Base-by-base conservation (phyloP, 148 eudicot genomes). In the Spergularia marina region DNA sequence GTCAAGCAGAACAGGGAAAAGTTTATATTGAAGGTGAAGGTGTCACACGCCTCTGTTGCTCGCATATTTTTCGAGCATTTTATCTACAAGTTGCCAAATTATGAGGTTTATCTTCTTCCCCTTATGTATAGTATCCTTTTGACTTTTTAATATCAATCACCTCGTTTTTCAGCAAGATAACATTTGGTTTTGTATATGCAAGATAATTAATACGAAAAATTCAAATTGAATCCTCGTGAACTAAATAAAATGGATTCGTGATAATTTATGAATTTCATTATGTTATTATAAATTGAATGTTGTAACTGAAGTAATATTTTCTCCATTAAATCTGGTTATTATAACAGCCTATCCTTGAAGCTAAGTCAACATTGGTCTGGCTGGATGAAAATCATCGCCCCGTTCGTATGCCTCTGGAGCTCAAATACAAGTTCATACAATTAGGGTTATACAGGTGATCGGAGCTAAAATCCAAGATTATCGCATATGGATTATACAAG, bases 331-430 rank as follows among this genome's bases (percentile, higher is more conserved):
- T 62, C 70, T 77, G 6, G 61, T 20, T 4, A 13, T 20, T 4
- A 13, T 23, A 13, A 18, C 85, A 93, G 97, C 97, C 90, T 12
- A 79, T 93, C 58, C 67, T 91, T 36, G 98, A 93, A 85, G 98
- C 98, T 15, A 89, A 68, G 77, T 93, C 85, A 51, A 91, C 91
- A 34, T 88, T 88, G 20, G 97, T 93, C 40, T 91, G 97, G 92
- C 92, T 93, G 20, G 90, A 88, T 79, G 90, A 93, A 72, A 88
- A 84, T 78, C 90, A 91, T 68, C 89, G 89, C 17, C 98, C 98
- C 20, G 84, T 91, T 17, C 94, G 97, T 40, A 87, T 91, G 64
- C 94, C 97, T 30, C 16, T 86, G 6, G 92, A 85, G 56, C 74
- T 85, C 54, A 84, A 79, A 80, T 82, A 88, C 10, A 93, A 88